These are phyloP conservation scores for Aspergillus vadensis DNA, from an alignment of 2,329 filamentous ascomycete species.

Conservation along the genomic window DNA sequence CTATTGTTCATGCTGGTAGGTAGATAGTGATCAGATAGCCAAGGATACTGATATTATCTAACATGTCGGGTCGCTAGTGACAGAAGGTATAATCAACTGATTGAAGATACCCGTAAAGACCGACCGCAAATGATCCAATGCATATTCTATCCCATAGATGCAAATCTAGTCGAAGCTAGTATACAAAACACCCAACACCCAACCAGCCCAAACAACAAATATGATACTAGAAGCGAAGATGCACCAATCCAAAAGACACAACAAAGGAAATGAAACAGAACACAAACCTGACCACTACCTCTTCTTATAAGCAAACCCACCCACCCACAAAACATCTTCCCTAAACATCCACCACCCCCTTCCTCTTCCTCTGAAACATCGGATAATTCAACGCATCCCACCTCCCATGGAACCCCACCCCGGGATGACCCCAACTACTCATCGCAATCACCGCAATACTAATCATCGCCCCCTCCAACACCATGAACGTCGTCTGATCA, in stretches of 20 bases:
- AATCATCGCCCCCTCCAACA: conserved; percentile 57
- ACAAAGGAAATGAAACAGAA: neutral
- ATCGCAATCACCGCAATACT: conserved; percentile 14
- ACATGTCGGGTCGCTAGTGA: no score
- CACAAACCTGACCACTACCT: neutral
- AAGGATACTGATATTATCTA: no score
- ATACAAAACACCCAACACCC: neutral
- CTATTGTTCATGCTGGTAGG: no score
- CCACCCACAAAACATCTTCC: no score
- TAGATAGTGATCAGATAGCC: no score
- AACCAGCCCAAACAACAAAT: neutral
- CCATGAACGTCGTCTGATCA: conserved; percentile 52
- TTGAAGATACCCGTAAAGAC: no score
- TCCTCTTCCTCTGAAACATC: neutral
- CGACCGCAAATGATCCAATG: no score
- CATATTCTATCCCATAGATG: no score
- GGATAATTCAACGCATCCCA: neutral
- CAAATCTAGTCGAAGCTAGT: neutral
- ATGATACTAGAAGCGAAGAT: neutral
- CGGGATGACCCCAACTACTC: neutral
- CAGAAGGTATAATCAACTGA: no score
- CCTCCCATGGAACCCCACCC: neutral
- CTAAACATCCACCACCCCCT: neutral
- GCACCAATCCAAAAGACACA: neutral
- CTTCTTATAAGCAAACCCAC: neutral